Conservation (phyloP, 768 basidiomycete species). For the Amyloporia xantha region DNA sequence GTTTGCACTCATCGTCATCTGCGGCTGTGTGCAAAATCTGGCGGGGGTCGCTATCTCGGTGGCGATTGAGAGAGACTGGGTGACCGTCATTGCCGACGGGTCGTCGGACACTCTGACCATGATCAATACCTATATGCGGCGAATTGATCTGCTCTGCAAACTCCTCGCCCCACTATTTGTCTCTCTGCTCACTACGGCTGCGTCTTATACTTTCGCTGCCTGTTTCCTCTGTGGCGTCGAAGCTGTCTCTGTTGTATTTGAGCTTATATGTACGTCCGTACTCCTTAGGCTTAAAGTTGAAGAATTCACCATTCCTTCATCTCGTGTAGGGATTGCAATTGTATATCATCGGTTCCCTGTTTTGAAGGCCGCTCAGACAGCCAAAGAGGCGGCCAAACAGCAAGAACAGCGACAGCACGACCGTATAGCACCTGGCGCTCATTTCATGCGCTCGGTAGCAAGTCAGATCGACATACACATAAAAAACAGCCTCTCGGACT, state of each 20-base stretch:
- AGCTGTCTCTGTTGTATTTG: slow-evolving; percentile 31
- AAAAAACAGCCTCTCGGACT: slow-evolving; percentile 19
- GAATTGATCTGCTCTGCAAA: slow-evolving; percentile 42
- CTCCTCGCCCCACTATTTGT: slow-evolving; percentile 46
- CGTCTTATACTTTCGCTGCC: slow-evolving; percentile 28
- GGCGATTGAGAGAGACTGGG: slow-evolving; percentile 48
- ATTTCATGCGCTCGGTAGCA: neutral
- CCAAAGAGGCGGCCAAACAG: slow-evolving; percentile 10
- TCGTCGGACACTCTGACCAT: slow-evolving; percentile 29
- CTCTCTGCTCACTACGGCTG: slow-evolving; percentile 34
- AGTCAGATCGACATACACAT: neutral
- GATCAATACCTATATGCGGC: slow-evolving; percentile 37
- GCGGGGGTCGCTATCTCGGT: slow-evolving; percentile 37
- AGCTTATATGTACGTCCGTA: slow-evolving; percentile 27
- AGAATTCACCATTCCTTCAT: neutral
- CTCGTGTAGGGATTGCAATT: slow-evolving; percentile 30
- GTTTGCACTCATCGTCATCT: slow-evolving; percentile 29
- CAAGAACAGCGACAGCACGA: neutral
- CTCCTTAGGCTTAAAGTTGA: neutral
- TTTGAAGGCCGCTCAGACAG: slow-evolving; percentile 23
- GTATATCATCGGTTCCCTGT: slow-evolving; percentile 33
- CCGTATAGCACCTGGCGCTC: neutral
- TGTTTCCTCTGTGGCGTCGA: slow-evolving; percentile 30
- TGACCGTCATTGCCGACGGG: slow-evolving; percentile 32
- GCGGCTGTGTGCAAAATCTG: slow-evolving; percentile 31